Evolutionary conservation across 352 stramenopile species (phyloP).

Genomic region (Phytophthora pistaciae): DNA sequence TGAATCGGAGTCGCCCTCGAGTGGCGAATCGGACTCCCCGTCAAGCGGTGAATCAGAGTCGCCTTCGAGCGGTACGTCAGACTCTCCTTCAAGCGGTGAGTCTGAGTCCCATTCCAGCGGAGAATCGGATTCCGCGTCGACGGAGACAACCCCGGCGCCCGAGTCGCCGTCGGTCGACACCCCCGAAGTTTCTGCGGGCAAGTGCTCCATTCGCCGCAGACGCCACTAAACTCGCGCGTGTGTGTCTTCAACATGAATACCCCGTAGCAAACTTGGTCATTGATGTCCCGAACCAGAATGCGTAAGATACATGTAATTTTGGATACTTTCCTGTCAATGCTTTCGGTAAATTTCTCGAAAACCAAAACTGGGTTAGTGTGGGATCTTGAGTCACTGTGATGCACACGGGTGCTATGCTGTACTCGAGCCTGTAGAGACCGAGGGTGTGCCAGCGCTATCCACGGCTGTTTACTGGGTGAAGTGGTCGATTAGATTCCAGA

Average conservation of each 20-base stretch:
- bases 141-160: conserved; percentile 7
- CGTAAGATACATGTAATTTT: conserved; percentile 8
- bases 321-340: not conserved
- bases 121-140: conserved; percentile 6
- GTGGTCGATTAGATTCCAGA: conserved; percentile 10
- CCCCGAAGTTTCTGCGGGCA: conserved; percentile 9
- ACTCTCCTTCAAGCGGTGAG: conserved; percentile 4
- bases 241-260: conserved; percentile 15
- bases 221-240: conserved; percentile 24
- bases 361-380: not conserved
- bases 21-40: conserved; percentile 7
- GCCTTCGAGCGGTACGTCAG: conserved; percentile 7
- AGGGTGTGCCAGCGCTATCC: conserved; percentile 13
- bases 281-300: conserved; percentile 6
- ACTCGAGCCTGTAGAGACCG: conserved; percentile 15
- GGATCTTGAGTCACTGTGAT: conserved; percentile 10
- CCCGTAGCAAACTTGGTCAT: not conserved
- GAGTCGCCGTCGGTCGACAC: conserved; percentile 27
- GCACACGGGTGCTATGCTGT: conserved; percentile 3
- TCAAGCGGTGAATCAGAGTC: conserved; percentile 10
- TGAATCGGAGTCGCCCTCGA: conserved; percentile 5
- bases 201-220: conserved; percentile 28
- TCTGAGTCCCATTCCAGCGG: not conserved
- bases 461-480: conserved; percentile 24
- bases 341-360: conserved; percentile 11